Evolutionary conservation across 352 stramenopile species (phyloP).

Genomic region (Phytophthora pisi): DNA sequence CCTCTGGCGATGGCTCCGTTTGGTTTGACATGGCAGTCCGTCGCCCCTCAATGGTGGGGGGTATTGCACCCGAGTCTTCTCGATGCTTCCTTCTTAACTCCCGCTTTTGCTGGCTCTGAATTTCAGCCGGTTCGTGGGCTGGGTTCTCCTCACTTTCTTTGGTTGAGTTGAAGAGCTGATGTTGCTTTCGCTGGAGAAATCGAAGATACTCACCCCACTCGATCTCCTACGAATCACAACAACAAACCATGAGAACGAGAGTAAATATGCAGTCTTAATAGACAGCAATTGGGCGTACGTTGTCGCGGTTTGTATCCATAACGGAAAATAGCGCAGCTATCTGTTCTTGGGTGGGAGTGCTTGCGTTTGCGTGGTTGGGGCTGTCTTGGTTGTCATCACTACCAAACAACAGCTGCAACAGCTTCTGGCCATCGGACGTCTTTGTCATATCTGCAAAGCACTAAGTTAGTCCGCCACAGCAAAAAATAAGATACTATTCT

Average conservation of each 20-base stretch:
- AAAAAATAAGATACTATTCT: background rate
- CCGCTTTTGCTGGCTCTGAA: slow-evolving; percentile 13
- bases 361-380: background rate
- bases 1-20: slow-evolving; percentile 3
- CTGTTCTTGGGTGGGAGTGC: slow-evolving; percentile 9
- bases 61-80: slow-evolving; percentile 26
- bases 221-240: slow-evolving; percentile 34
- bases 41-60: background rate
- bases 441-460: slow-evolving; percentile 37
- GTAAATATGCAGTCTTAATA: background rate
- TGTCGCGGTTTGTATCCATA: slow-evolving; percentile 58
- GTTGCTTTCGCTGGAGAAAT: slow-evolving; percentile 40
- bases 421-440: slow-evolving; percentile 45
- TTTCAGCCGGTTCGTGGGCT: background rate
- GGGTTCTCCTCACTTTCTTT: background rate
- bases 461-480: background rate
- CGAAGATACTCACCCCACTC: slow-evolving; percentile 67
- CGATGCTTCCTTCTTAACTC: slow-evolving; percentile 37
- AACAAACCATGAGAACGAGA: background rate
- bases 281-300: slow-evolving; percentile 29
- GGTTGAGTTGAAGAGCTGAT: background rate
- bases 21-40: slow-evolving; percentile 8
- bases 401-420: slow-evolving; percentile 46
- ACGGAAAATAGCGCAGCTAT: slow-evolving; percentile 48
- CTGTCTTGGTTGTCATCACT: slow-evolving; percentile 7